These are phyloP conservation scores for Pythium volutum DNA, from an alignment of 352 stramenopile genomes.

Conservation along the genomic window DNA sequence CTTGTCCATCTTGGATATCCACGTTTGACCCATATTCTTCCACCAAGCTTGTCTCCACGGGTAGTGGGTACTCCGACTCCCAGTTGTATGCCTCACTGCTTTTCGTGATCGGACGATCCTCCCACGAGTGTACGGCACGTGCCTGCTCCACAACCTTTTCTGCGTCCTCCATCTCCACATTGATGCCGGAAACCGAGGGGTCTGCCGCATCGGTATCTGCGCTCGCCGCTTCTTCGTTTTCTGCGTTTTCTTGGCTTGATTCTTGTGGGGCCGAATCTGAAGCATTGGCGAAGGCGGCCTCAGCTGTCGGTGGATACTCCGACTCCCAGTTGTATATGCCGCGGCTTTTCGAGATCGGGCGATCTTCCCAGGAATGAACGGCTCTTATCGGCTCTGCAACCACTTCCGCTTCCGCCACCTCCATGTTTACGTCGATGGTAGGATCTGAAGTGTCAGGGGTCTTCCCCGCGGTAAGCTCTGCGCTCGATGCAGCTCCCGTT, in stretches of 20 bases:
- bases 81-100: background rate
- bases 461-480: background rate
- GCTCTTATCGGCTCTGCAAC: background rate
- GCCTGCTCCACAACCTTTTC: background rate
- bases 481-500: background rate
- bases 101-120: background rate
- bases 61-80: background rate
- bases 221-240: background rate
- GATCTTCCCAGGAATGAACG: constrained; percentile 17
- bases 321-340: constrained; percentile 8
- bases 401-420: background rate
- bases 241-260: background rate
- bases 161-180: background rate
- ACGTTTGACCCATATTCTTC: background rate
- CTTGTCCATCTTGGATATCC: background rate
- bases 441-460: background rate
- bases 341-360: constrained; percentile 3
- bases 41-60: background rate
- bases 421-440: too few relatives aligned
- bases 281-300: background rate
- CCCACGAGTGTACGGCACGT: background rate
- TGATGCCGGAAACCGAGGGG: background rate
- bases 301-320: background rate
- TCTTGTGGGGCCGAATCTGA: background rate
- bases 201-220: background rate